phyloP scores from a whole-genome alignment of 2,329 filamentous ascomycete species.

The Verticillium albo-atrum region DNA sequence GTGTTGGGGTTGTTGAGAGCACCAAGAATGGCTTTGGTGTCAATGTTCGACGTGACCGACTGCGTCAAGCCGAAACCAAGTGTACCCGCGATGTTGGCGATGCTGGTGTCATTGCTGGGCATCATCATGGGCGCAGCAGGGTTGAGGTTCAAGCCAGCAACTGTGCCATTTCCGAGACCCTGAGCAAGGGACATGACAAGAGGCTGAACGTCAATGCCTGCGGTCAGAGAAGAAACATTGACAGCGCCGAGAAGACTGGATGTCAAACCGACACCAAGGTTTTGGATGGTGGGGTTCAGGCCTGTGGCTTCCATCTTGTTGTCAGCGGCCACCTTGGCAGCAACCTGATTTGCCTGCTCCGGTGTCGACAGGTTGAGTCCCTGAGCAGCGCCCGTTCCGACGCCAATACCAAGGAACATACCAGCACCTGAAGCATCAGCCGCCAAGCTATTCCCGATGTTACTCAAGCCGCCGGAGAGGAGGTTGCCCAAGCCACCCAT shows the following conservation, averaged over 20 bases:
- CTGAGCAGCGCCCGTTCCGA: slow-evolving; percentile 17
- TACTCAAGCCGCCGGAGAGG: slow-evolving; percentile 7
- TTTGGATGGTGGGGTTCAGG: slow-evolving; percentile 23
- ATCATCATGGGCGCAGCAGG: slow-evolving; percentile 7
- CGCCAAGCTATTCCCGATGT: slow-evolving; percentile 7
- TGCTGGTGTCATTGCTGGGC: slow-evolving; percentile 13
- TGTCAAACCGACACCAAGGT: slow-evolving; percentile 21
- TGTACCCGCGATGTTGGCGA: slow-evolving; percentile 16
- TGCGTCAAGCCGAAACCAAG: slow-evolving; percentile 22
- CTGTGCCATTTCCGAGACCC: slow-evolving; percentile 17
- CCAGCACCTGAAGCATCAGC: slow-evolving; percentile 9
- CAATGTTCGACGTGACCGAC: slow-evolving; percentile 18
- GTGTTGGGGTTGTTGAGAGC: slow-evolving; percentile 9
- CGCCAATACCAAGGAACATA: slow-evolving; percentile 19
- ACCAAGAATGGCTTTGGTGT: slow-evolving; percentile 6
- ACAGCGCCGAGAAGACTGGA: slow-evolving; percentile 20
- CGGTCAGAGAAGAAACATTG: slow-evolving; percentile 11
- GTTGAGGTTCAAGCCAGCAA: slow-evolving; percentile 16
- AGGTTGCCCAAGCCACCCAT: slow-evolving; percentile 6
- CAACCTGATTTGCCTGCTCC: slow-evolving; percentile 7
- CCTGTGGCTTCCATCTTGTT: slow-evolving; percentile 23
- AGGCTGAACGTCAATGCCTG: slow-evolving; percentile 11
- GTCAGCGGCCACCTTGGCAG: slow-evolving; percentile 16
- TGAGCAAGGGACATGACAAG: slow-evolving; percentile 15
- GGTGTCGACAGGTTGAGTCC: slow-evolving; percentile 15